These are phyloP conservation scores for Fraxinus paxiana DNA, from an alignment of 305 asterid species.

Conservation along the genomic window DNA sequence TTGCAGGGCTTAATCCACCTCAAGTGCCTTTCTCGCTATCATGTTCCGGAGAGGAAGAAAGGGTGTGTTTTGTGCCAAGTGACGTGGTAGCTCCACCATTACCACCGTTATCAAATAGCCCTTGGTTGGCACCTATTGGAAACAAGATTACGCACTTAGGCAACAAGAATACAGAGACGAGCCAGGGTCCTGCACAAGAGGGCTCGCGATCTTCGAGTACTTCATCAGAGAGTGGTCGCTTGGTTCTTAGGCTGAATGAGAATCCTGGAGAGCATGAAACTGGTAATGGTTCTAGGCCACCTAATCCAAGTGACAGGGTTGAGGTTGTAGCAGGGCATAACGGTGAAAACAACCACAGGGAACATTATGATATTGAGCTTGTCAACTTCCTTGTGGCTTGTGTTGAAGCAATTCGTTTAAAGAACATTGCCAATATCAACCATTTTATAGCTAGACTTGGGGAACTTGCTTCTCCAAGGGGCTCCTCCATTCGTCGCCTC, in stretches of 20 bases:
- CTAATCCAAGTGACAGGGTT: conserved; percentile 29
- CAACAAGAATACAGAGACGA: conserved; percentile 42
- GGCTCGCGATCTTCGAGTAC: conserved; percentile 65
- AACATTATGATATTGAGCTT: conserved; percentile 60
- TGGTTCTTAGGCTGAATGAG: conserved; percentile 38
- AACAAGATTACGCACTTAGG: conserved; percentile 50
- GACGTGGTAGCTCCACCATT: conserved; percentile 37
- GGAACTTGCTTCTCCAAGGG: conserved; percentile 81
- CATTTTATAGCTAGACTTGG: conserved; percentile 75
- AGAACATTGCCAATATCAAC: conserved; percentile 49
- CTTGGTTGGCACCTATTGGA: conserved; percentile 71
- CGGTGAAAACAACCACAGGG: conserved; percentile 38
- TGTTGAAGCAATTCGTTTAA: conserved; percentile 59
- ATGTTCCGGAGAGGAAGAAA: conserved; percentile 62
- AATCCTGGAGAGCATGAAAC: conserved; percentile 30
- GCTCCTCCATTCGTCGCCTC: conserved; percentile 67
- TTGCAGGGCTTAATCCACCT: conserved; percentile 26
- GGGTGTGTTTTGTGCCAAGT: conserved; percentile 49
- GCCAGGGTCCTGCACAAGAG: conserved; percentile 43
- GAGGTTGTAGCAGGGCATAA: conserved; percentile 35
- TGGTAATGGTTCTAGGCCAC: conserved; percentile 57
- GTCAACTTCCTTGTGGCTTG: conserved; percentile 69
- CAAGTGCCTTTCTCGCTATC: conserved; percentile 57
- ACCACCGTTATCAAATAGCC: conserved; percentile 62
- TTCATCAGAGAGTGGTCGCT: conserved; percentile 56